Conservation (phyloP, 768 basidiomycete genomes). For the Serpula lacrymans region DNA sequence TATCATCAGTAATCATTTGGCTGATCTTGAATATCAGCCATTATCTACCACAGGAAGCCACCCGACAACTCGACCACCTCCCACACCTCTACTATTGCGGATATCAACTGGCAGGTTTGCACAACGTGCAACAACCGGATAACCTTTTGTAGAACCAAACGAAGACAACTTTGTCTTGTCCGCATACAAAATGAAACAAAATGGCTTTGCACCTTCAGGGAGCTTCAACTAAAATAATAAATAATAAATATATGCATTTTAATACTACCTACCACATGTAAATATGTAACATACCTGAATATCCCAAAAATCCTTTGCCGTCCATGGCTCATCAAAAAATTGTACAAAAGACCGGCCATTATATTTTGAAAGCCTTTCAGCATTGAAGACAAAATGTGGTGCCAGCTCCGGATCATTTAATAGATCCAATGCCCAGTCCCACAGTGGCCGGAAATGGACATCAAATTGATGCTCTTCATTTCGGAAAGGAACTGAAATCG, state of each 20-base stretch:
- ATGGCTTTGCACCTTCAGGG: no score
- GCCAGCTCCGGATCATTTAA: slow-evolving; percentile 22
- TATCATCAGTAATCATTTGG: no score
- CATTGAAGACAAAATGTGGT: slow-evolving; percentile 29
- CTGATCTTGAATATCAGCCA: background rate
- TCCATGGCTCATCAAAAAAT: slow-evolving; percentile 36
- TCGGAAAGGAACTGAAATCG: slow-evolving; percentile 15
- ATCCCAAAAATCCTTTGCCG: slow-evolving; percentile 33
- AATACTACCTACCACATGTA: no score
- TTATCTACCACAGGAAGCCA: slow-evolving; percentile 35
- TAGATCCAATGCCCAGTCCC: slow-evolving; percentile 26
- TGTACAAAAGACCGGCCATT: slow-evolving; percentile 25
- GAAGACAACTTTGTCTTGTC: background rate
- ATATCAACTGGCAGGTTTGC: slow-evolving; percentile 27
- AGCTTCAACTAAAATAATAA: slow-evolving; percentile 3
- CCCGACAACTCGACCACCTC: slow-evolving; percentile 32
- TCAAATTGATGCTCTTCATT: slow-evolving; percentile 12
- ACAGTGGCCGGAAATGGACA: slow-evolving; percentile 19
- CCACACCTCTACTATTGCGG: slow-evolving; percentile 28
- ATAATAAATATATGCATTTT: no score
- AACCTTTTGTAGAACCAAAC: slow-evolving; percentile 31
- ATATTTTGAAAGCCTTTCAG: slow-evolving; percentile 23
- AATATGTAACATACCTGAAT: slow-evolving; percentile 26
- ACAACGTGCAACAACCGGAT: slow-evolving; percentile 31
- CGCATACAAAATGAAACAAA: slow-evolving; percentile 2